Base-by-base conservation (phyloP, 805 yeast species). In the Yamadazyma laniorum region DNA sequence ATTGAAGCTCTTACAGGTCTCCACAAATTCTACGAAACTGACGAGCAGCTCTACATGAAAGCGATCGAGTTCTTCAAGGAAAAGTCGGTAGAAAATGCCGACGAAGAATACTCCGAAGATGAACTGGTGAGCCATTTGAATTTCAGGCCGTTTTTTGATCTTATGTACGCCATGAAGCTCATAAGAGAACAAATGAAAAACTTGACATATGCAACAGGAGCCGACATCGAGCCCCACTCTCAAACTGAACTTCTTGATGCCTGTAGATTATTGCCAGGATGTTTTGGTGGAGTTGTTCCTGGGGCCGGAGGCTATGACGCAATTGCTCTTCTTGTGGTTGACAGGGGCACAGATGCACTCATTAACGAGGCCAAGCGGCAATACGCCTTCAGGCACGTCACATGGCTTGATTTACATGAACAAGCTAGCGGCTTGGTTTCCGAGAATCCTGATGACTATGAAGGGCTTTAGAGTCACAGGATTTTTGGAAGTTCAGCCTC, bases 281-380 rank as follows among this genome's bases (percentile, higher is more conserved):
- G 88, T 21, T 50, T 91, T 14, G 95, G 96, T 0, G 97, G 96
- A n/a, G 90, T 93, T 23, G 95, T 93, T 3, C 99, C 99, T 0
- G 99, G 99, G 2, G 99, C 99, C 0, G 99, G 99, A 18, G 99
- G 99, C 0, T 85, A 80, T 55, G 99, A 93, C 65, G 99, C 99
- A 1, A 77, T 93, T 14, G 77, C 95, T 39, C 52, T 91, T 18
- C 59, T 93, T 18, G 82, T 83, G 2, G 69, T 75, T 2, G 77
- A 74, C 18, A 52, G 59, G 1, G 57, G 75, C 2, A 56, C 75
- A 3, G 58, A 51, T 2, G 43, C 49, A 8, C 65, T 65, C 13
- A 43, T 51, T 18, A 22, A 30, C 4, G 39, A 31, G 3, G 55
- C 62, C 7, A 30, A 35, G 8, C 34, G 39, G 0, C 60, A 63